phyloP scores from a whole-genome alignment of 1,139 yeast genomes.

The Candida labiduridarum region DNA sequence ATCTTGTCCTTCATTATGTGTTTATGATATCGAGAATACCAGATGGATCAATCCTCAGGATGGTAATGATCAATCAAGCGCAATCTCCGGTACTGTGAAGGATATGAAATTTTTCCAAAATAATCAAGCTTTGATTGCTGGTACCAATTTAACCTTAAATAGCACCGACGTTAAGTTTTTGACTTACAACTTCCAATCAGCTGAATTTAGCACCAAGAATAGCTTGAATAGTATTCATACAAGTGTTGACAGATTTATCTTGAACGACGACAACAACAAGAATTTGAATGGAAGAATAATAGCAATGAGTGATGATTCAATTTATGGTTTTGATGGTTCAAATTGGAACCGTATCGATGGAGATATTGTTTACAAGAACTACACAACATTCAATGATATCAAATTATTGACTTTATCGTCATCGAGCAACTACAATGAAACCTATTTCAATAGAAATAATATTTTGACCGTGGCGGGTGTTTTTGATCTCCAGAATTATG shows the following conservation, averaged over 20 bases:
- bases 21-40: slow-evolving; percentile 59
- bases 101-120: slow-evolving; percentile 55
- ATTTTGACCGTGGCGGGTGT: slow-evolving; percentile 66
- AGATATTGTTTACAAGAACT: slow-evolving; percentile 29
- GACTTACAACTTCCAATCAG: slow-evolving; percentile 52
- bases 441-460: slow-evolving; percentile 44
- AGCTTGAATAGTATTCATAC: slow-evolving; percentile 32
- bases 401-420: slow-evolving; percentile 40
- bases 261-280: slow-evolving; percentile 49
- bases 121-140: slow-evolving; percentile 60
- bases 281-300: slow-evolving; percentile 52
- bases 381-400: slow-evolving; percentile 41
- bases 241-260: slow-evolving; percentile 48
- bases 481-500: slow-evolving; percentile 53
- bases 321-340: slow-evolving; percentile 53
- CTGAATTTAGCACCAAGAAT: slow-evolving; percentile 23
- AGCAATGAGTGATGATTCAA: slow-evolving; percentile 54
- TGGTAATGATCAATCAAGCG: slow-evolving; percentile 26
- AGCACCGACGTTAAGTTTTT: slow-evolving; percentile 41
- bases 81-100: slow-evolving; percentile 56
- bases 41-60: slow-evolving; percentile 58
- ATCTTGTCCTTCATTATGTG: slow-evolving; percentile 65
- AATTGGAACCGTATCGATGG: slow-evolving; percentile 46
- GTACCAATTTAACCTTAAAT: slow-evolving; percentile 50
- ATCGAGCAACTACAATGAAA: slow-evolving; percentile 28